Base-by-base conservation (phyloP, 2,329 filamentous ascomycete genomes). In the Trichophyton verrucosum region DNA sequence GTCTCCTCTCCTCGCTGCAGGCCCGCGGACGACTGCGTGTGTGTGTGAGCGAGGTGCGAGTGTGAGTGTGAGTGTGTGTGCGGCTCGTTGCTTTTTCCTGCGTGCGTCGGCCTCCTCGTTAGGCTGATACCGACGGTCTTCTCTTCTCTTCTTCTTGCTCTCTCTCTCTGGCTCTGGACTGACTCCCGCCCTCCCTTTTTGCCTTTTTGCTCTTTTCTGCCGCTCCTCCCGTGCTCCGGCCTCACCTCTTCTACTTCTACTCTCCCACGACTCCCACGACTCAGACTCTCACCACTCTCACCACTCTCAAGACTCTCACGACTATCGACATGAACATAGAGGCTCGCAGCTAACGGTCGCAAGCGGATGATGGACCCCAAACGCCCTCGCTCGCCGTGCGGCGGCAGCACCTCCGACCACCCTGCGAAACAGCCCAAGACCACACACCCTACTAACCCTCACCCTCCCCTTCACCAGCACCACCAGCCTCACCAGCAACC, bases 341-440 rank as follows among this genome's bases (percentile, higher is more conserved):
- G 20, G 11, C 44, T 20, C 44, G 22, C 40, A n/a, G 40, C 40
- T 44, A 44, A 15, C 20, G 20, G 44, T 24, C 7, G 33, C 33
- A 38, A 13, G 11, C 22, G n/a, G n/a, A 47, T 47, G 17, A 47
- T 47, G 44, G 44, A 47, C 44, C 9, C 44, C 44, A 47, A 42
- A n/a, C 59, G 17, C 53, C 57, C 61, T 46, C 74, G 77, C 59
- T 75, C 76, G 47, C 72, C 77, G 46, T 78, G 77, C 24, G 75
- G 74, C 9, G 72, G 70, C 59, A 75, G 77, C 33, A 38, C 33
- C 61, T 69, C 66, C 61, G 69, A 70, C 61, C 68, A 68, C 62
- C 69, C 72, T 42, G 73, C 78, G 67, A 85, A 83, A 71, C 70
- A 76, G 60, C 76, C 75, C 68, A 84, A 82, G 72, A 81, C 76